These are phyloP conservation scores for Pleurotus platypus DNA, from an alignment of 768 basidiomycete species.

Conservation along the genomic window DNA sequence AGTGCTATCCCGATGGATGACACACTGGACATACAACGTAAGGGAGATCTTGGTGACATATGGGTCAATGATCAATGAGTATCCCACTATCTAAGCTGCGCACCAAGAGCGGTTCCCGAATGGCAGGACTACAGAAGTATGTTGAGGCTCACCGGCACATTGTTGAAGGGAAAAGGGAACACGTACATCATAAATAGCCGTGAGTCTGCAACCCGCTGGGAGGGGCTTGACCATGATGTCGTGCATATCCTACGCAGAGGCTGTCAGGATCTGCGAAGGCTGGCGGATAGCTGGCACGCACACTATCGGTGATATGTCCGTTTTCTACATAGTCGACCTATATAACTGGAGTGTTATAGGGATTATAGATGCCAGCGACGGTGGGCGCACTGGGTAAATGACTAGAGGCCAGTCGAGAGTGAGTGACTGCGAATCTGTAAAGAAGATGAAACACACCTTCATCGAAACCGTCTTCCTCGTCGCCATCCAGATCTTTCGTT, in stretches of 20 bases:
- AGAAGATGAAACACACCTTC: slow-evolving; percentile 47
- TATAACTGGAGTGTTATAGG: slow-evolving; percentile 58
- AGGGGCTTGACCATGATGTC: slow-evolving; percentile 47
- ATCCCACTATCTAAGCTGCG: slow-evolving; percentile 10
- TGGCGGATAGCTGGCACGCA: slow-evolving; percentile 27
- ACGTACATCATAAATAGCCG: slow-evolving; percentile 74
- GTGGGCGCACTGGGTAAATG: slow-evolving; percentile 63
- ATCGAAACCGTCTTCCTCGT: slow-evolving; percentile 82
- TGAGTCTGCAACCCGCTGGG: slow-evolving; percentile 57
- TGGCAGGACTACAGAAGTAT: slow-evolving; percentile 63
- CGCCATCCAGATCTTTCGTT: slow-evolving; percentile 76
- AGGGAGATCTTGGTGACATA: slow-evolving; percentile 50
- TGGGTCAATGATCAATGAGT: not conserved
- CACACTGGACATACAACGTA: slow-evolving; percentile 46
- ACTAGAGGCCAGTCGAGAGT: slow-evolving; percentile 33
- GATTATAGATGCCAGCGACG: not conserved
- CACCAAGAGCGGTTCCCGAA: slow-evolving; percentile 82
- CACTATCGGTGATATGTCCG: slow-evolving; percentile 88
- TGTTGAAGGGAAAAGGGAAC: not conserved
- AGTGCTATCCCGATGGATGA: not conserved
- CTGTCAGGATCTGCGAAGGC: slow-evolving; percentile 5
- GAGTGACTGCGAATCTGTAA: not conserved
- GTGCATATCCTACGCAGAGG: slow-evolving; percentile 57
- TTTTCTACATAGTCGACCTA: slow-evolving; percentile 57
- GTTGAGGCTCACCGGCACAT: not conserved